These are phyloP conservation scores for Gyromitra esculenta DNA, from an alignment of 2,329 filamentous ascomycete species.

Conservation along the genomic window DNA sequence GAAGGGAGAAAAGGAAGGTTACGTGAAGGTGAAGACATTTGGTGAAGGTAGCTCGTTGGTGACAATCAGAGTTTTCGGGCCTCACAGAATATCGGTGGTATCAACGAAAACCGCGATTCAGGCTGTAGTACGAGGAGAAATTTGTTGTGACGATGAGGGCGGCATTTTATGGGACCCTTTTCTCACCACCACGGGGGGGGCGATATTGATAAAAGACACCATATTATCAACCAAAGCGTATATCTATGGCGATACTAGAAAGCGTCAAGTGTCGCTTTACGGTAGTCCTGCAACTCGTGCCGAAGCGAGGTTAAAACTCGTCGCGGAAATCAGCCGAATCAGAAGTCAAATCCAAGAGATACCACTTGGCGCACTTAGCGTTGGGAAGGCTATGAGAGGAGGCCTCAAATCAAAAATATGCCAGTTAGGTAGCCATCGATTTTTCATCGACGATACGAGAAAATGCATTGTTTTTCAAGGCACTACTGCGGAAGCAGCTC, in stretches of 20 bases:
- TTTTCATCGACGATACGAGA: slow-evolving; percentile 33
- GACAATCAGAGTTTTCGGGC: slow-evolving; percentile 42
- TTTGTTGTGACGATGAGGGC: slow-evolving; percentile 14
- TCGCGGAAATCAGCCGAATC: slow-evolving; percentile 20
- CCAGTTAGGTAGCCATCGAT: slow-evolving; percentile 34
- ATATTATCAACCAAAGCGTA: slow-evolving; percentile 33
- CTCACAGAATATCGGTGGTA: slow-evolving; percentile 33
- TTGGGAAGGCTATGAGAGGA: slow-evolving; percentile 38
- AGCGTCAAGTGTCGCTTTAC: slow-evolving; percentile 45
- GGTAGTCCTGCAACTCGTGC: slow-evolving; percentile 29
- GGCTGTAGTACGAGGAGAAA: slow-evolving; percentile 39
- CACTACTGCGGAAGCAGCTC: slow-evolving; percentile 3
- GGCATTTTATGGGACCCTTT: slow-evolving; percentile 45
- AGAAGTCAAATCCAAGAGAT: slow-evolving; percentile 36
- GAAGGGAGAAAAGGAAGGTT: background rate
- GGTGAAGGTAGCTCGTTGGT: slow-evolving; percentile 3
- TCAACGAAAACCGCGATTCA: slow-evolving; percentile 38
- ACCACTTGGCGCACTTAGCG: slow-evolving; percentile 22
- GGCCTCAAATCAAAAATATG: slow-evolving; percentile 27
- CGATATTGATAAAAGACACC: slow-evolving; percentile 25
- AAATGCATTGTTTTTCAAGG: slow-evolving; percentile 38
- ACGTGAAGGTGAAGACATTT: slow-evolving; percentile 44
- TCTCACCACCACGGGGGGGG: slow-evolving; percentile 32
- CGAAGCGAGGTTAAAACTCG: slow-evolving; percentile 22
- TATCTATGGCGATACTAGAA: slow-evolving; percentile 46